phyloP scores from a whole-genome alignment of 2,329 filamentous ascomycete species.

The Pyrenophora seminiperda region DNA sequence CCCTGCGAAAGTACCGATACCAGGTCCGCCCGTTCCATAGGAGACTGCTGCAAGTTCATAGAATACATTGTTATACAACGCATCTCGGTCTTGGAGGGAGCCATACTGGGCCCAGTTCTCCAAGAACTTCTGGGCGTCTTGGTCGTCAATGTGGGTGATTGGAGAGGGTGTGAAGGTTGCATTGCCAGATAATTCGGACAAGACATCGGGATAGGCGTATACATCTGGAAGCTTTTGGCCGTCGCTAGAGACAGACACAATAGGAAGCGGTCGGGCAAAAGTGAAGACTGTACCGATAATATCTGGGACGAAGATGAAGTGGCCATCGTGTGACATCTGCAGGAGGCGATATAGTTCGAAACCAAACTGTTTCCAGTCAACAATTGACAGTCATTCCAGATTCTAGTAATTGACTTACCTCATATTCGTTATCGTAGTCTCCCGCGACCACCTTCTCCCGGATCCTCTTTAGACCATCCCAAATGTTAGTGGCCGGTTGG shows the following conservation, averaged over 20 bases:
- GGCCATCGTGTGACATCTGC: slow-evolving; percentile 66
- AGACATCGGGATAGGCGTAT: slow-evolving; percentile 58
- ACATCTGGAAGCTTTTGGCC: slow-evolving; percentile 58
- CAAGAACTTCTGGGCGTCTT: neutral
- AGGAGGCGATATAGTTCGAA: slow-evolving; percentile 50
- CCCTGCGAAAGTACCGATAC: slow-evolving; percentile 53
- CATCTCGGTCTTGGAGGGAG: slow-evolving; percentile 62
- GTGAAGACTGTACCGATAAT: slow-evolving; percentile 58
- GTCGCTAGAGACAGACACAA: slow-evolving; percentile 67
- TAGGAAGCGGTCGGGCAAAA: slow-evolving; percentile 54
- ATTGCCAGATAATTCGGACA: slow-evolving; percentile 31
- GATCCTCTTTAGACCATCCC: slow-evolving; percentile 47
- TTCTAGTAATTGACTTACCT: too few species aligned
- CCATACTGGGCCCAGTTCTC: slow-evolving; percentile 55
- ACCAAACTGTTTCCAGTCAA: slow-evolving; percentile 35
- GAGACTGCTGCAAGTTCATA: slow-evolving; percentile 53
- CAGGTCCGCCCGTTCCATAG: slow-evolving; percentile 48
- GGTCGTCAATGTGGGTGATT: neutral
- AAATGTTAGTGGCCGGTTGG: slow-evolving; percentile 52
- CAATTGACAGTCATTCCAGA: too few species aligned
- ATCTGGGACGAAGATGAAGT: slow-evolving; percentile 64
- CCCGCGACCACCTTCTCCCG: slow-evolving; percentile 46
- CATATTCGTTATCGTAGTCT: slow-evolving; percentile 50
- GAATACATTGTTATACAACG: slow-evolving; percentile 60
- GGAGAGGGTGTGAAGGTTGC: neutral